Evolutionary conservation across 2,329 filamentous ascomycete genomes (phyloP).

Genomic region (Diaporthe sp.): DNA sequence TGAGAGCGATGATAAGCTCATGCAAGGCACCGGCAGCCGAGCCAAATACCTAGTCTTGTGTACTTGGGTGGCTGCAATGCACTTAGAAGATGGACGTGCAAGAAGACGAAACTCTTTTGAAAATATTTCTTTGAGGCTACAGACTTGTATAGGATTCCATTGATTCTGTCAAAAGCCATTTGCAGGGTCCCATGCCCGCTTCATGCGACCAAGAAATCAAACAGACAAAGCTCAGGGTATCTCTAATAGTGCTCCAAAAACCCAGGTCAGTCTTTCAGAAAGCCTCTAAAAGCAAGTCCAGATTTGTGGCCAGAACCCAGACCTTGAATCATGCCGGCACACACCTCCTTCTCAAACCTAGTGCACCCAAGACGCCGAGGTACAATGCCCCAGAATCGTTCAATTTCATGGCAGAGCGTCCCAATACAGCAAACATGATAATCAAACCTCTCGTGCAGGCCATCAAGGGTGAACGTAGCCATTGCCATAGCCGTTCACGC

Average conservation of each 20-base stretch:
- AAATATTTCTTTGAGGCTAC: background rate
- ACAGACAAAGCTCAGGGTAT: slow-evolving; percentile 20
- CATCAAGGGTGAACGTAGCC: slow-evolving; percentile 4
- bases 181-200: background rate
- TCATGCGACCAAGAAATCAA: background rate
- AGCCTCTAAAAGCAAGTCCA: slow-evolving; percentile 5
- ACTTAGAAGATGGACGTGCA: background rate
- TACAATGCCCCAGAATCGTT: too few species aligned
- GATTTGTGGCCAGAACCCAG: background rate
- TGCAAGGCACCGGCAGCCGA: background rate
- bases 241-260: slow-evolving; percentile 24
- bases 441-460: background rate
- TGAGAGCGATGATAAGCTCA: slow-evolving; percentile 21
- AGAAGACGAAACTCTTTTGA: background rate
- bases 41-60: background rate
- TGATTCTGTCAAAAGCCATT: background rate
- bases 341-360: background rate
- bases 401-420: too few species aligned
- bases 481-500: slow-evolving; percentile 20
- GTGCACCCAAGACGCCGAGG: background rate
- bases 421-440: background rate
- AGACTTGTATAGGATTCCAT: background rate
- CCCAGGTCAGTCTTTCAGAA: background rate
- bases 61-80: background rate
- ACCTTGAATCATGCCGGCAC: background rate